Conservation (phyloP, 495 filamentous ascomycete genomes). For the Aspergillus cavernicola region DNA sequence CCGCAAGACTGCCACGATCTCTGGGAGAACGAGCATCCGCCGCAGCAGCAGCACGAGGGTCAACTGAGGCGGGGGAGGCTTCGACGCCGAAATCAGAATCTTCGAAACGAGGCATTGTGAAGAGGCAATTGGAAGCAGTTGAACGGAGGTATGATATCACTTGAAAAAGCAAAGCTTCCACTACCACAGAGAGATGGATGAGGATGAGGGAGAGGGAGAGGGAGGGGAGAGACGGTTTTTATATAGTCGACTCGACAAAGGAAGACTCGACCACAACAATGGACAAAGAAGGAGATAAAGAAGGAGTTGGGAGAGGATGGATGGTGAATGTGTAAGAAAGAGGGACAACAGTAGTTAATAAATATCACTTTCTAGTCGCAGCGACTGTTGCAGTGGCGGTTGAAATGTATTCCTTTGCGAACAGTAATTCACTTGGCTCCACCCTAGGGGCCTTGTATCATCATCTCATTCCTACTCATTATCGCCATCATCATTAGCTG, state of each 20-base stretch:
- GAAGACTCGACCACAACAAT: slow-evolving; percentile 5
- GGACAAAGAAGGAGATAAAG: slow-evolving; percentile 10
- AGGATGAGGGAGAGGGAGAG: not conserved
- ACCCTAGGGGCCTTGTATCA: slow-evolving; percentile 27
- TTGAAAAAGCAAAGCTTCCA: not conserved
- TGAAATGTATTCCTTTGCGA: slow-evolving; percentile 14
- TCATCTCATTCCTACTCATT: slow-evolving; percentile 41
- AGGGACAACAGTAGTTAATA: not conserved
- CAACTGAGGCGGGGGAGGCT: slow-evolving; percentile 32
- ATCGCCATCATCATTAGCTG: slow-evolving; percentile 35
- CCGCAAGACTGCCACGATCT: slow-evolving; percentile 24
- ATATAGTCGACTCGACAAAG: not conserved
- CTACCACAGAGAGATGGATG: not conserved
- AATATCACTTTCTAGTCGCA: slow-evolving; percentile 3
- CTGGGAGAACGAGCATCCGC: slow-evolving; percentile 25
- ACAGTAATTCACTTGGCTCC: slow-evolving; percentile 30
- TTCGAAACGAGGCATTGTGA: slow-evolving; percentile 63
- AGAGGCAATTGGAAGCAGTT: slow-evolving; percentile 6
- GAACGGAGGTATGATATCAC: not conserved
- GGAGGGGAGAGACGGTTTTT: slow-evolving; percentile 7
- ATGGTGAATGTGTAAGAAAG: not conserved
- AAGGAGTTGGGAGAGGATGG: slow-evolving; percentile 12
- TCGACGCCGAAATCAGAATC: slow-evolving; percentile 52
- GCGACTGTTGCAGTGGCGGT: slow-evolving; percentile 13
- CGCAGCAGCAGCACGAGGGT: slow-evolving; percentile 24